These are phyloP conservation scores for Chimonanthus salicifolius DNA, from an alignment of 164 flowering plant genomes.

Conservation along the genomic window DNA sequence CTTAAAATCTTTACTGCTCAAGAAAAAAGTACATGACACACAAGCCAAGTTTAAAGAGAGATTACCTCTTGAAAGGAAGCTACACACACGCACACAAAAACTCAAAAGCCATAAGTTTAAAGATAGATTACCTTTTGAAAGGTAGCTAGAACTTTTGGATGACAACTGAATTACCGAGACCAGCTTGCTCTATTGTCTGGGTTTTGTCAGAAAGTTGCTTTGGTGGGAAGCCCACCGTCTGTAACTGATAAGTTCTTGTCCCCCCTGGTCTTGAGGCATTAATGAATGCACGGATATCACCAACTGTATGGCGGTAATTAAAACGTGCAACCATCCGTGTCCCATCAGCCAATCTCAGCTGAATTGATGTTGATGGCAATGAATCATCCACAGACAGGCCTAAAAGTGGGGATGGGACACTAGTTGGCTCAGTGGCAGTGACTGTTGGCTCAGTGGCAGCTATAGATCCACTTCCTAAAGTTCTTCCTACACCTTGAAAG, in stretches of 20 bases:
- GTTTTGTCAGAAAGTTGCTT: slow-evolving; percentile 58
- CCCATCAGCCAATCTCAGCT: slow-evolving; percentile 81
- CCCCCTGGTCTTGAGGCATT: slow-evolving; percentile 75
- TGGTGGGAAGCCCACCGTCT: slow-evolving; percentile 83
- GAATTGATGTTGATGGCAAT: slow-evolving; percentile 71
- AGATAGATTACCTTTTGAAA: neutral
- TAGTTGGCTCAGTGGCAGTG: slow-evolving; percentile 17
- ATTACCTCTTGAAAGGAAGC: too few species aligned
- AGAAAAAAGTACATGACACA: too few species aligned
- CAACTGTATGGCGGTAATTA: slow-evolving; percentile 68
- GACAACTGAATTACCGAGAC: slow-evolving; percentile 85
- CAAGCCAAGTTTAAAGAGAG: too few species aligned
- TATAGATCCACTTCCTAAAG: slow-evolving; percentile 45
- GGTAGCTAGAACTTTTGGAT: slow-evolving; percentile 56
- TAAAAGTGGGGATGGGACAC: slow-evolving; percentile 40
- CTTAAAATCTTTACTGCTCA: too few species aligned
- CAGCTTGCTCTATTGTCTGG: slow-evolving; percentile 86
- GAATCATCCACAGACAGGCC: slow-evolving; percentile 57
- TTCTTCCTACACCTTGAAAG: slow-evolving; percentile 79
- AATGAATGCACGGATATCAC: slow-evolving; percentile 66
- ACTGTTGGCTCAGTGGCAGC: slow-evolving; percentile 22
- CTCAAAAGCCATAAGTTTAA: too few species aligned
- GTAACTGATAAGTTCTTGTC: slow-evolving; percentile 53
- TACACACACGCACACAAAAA: too few species aligned
- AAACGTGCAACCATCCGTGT: slow-evolving; percentile 80